Evolutionary conservation across 306 rosid genomes (phyloP).

Genomic region (Cicer cuneatum): DNA sequence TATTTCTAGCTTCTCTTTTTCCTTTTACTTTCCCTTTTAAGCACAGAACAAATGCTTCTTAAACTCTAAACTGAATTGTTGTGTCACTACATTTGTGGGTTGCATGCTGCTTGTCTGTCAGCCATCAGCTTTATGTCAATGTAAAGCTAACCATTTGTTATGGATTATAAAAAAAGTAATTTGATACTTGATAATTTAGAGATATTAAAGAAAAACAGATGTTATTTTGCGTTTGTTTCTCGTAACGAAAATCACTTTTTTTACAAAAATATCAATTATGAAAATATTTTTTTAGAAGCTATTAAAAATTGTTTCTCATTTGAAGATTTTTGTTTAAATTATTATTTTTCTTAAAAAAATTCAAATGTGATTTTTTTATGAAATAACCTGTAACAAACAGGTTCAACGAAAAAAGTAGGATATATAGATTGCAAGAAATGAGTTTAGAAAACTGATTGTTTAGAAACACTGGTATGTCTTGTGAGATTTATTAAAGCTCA

Average conservation of each 20-base stretch:
- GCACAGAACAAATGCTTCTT: not conserved
- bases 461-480: not conserved
- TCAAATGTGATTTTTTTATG: no score
- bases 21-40: not conserved
- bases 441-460: slow-evolving; percentile 9
- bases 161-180: no score
- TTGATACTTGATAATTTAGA: no score
- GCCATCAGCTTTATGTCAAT: not conserved
- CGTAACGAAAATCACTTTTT: no score
- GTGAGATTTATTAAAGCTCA: not conserved
- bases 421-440: not conserved
- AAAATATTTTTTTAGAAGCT: no score
- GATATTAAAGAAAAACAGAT: no score
- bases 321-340: no score
- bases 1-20: not conserved
- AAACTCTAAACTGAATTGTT: not conserved
- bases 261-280: no score
- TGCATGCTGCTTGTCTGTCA: slow-evolving; percentile 7
- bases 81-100: slow-evolving; percentile 4
- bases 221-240: no score
- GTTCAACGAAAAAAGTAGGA: not conserved
- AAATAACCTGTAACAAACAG: no score
- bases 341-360: no score
- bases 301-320: no score
- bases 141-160: not conserved